A percentile compares a stretch with the other conserved stretches of the same genome.
These are phyloP conservation scores for Tolypocladium cylindrosporum DNA, from an alignment of 2,329 filamentous ascomycete species.

Conservation along the genomic window DNA sequence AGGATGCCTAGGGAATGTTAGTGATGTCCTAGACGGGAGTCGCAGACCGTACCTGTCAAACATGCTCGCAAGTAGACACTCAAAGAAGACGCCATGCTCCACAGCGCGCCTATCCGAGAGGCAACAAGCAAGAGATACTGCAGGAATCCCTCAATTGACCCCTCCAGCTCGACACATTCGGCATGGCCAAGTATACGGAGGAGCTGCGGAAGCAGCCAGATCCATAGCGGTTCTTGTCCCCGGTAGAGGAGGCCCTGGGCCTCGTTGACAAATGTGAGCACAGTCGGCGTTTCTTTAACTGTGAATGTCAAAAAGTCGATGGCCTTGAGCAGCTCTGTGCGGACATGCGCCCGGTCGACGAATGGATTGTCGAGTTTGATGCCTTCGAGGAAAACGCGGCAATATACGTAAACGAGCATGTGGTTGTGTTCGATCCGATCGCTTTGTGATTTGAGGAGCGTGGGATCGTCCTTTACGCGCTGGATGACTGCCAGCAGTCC, in stretches of 20 bases:
- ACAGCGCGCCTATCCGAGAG: conserved; percentile 33
- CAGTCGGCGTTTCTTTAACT: conserved; percentile 61
- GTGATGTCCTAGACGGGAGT: conserved; percentile 1
- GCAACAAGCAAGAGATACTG: conserved; percentile 35
- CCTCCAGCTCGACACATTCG: conserved; percentile 34
- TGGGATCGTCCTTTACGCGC: conserved; percentile 39
- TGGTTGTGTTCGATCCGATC: conserved; percentile 70
- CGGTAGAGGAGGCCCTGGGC: conserved; percentile 36
- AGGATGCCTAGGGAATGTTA: conserved; percentile 18
- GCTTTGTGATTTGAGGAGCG: conserved; percentile 47
- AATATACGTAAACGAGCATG: conserved; percentile 75
- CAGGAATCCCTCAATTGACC: conserved; percentile 44
- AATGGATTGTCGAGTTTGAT: conserved; percentile 61
- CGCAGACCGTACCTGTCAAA: conserved; percentile 30
- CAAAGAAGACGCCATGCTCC: conserved; percentile 35
- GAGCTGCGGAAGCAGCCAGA: conserved; percentile 52
- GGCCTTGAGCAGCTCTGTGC: conserved; percentile 57
- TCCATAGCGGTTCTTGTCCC: conserved; percentile 52
- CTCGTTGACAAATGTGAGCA: conserved; percentile 42
- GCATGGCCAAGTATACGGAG: conserved; percentile 46
- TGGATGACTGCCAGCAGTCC: conserved; percentile 53
- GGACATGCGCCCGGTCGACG: conserved; percentile 42
- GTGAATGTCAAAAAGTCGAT: conserved; percentile 68
- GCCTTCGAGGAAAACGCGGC: conserved; percentile 66
- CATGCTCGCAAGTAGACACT: conserved; percentile 37